These are phyloP conservation scores for Marasmius tenuissimus DNA, from an alignment of 1,284 basidiomycete genomes.

Conservation along the genomic window DNA sequence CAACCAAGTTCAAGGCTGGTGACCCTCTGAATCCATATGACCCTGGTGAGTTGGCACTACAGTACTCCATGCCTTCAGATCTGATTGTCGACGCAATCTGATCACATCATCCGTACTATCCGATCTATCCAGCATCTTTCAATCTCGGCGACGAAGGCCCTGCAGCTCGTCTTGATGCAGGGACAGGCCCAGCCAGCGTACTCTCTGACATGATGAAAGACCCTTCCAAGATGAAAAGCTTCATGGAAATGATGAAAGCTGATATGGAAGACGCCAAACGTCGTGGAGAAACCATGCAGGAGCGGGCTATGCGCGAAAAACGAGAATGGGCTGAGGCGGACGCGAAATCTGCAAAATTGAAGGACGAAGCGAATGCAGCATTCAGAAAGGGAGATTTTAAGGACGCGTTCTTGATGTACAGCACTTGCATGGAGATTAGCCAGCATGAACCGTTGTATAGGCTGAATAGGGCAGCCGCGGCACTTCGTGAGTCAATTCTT, in stretches of 20 bases:
- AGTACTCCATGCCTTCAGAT: not conserved
- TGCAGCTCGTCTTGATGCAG: not conserved
- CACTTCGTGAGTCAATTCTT: not conserved
- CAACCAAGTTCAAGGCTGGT: not conserved
- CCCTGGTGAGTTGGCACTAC: not conserved
- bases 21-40: not conserved
- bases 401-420: constrained; percentile 14
- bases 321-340: constrained; percentile 8
- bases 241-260: not conserved
- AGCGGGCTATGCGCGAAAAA: not conserved
- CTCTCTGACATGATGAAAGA: not conserved
- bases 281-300: not conserved
- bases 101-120: not conserved
- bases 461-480: not conserved
- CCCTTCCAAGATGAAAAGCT: not conserved
- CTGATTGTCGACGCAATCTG: not conserved
- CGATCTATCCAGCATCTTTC: not conserved
- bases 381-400: constrained; percentile 16
- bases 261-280: not conserved
- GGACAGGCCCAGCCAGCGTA: not conserved
- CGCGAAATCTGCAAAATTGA: constrained; percentile 1
- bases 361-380: constrained; percentile 10
- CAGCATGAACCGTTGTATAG: constrained; percentile 12
- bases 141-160: not conserved
- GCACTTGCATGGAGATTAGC: constrained; percentile 9